Evolutionary conservation across 2,329 filamentous ascomycete genomes (phyloP), one percentile per base, ranked within the genome.

Genomic region (Pyrenochaeta sp.): DNA sequence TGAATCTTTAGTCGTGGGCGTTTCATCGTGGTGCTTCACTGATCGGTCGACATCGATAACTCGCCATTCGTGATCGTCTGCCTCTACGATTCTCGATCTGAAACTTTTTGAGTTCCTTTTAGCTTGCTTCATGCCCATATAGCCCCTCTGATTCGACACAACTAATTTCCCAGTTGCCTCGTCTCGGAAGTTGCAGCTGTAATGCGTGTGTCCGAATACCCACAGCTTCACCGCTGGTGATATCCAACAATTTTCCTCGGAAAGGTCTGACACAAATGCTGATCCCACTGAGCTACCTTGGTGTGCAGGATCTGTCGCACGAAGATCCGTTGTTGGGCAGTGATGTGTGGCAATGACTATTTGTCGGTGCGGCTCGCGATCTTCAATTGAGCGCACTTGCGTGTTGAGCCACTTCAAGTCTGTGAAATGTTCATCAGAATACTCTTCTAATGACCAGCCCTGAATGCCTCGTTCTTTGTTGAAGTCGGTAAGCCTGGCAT

Each of bases 161-260:
- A 81, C 56, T 28, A 79, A 71, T 53, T 78, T 71, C 15, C 51
- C 49, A 4, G 39, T 49, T 5, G 62, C 52, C 13, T 71, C 67
- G 2, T 76, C 72, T 4, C 54, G 27, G 55, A 78, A 80, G 39
- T 79, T 76, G 63, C 80, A 82, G 55, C 81, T 82, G 61, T 74
- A 82, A 60, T 84, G 81, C 10, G 82, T 84, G 58, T 84, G 82
- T 0, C 82, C 81, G 69, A 83, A 84, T 0, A 76, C 81, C 82
- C 81, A 85, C 0, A 81, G 30, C 64, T 71, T 78, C 19, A 83
- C 80, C 2, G 56, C 66, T 0, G 22, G 25, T 28, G 63, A 75
- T 1, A 5, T 65, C 66, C 77, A 84, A 61, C 78, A 82, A 3
- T 4, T 1, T 57, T 81, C 69, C 0, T 28, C 27, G 0, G 67